Conservation (phyloP, 148 eudicot genomes). For the Camellia lanceoleosa region DNA sequence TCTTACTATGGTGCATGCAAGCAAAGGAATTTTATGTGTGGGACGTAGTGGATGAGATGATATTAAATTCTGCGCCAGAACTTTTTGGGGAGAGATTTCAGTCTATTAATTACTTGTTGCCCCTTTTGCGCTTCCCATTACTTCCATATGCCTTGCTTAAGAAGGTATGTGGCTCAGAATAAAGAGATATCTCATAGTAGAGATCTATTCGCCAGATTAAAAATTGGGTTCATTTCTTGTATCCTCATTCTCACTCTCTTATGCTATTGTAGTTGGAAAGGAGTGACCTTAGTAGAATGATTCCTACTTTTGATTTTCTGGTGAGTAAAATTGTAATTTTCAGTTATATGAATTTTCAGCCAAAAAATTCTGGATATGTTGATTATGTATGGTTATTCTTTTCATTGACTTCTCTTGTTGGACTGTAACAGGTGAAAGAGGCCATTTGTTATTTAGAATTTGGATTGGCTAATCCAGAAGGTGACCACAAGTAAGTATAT, state of each 20-base stretch:
- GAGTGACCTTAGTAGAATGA: constrained; percentile 48
- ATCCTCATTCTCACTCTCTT: background rate
- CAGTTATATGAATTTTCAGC: background rate
- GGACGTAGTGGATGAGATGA: constrained; percentile 62
- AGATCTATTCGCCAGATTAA: background rate
- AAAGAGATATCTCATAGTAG: background rate
- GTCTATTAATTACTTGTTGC: constrained; percentile 46
- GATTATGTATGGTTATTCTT: background rate
- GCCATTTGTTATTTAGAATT: constrained; percentile 52
- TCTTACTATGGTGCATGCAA: constrained; percentile 70
- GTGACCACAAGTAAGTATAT: constrained; percentile 56
- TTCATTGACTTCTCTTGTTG: background rate
- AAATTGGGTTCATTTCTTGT: background rate
- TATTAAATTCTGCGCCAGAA: constrained; percentile 54
- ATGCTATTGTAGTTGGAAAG: constrained; percentile 58
- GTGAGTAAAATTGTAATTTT: constrained; percentile 36
- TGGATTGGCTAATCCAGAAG: constrained; percentile 35
- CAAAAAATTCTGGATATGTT: background rate
- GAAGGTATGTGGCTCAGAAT: constrained; percentile 46
- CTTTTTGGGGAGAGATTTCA: constrained; percentile 65
- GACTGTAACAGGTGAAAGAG: constrained; percentile 63
- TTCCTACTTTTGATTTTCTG: constrained; percentile 47
- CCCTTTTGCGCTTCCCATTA: constrained; percentile 72
- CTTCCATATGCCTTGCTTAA: constrained; percentile 59
- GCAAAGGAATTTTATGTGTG: constrained; percentile 58